Percentiles rank a stretch among this genome's conserved stretches.
phyloP scores from a whole-genome alignment of 2,329 filamentous ascomycete species.

The Sclerotinia borealis region DNA sequence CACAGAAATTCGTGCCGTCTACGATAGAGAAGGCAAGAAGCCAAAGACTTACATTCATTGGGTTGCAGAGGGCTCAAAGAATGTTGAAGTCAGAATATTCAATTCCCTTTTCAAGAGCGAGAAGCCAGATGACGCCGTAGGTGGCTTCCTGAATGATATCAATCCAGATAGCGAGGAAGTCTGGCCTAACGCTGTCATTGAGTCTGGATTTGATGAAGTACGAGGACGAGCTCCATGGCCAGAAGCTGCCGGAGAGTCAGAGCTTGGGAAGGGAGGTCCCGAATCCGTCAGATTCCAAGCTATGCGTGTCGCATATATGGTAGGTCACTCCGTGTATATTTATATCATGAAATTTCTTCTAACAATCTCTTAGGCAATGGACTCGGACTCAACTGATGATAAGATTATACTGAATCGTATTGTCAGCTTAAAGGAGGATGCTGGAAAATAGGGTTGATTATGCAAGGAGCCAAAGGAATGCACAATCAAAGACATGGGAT shows the following conservation, averaged over 20 bases:
- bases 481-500: background rate
- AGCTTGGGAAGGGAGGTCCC: slow-evolving; percentile 54
- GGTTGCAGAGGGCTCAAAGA: slow-evolving; percentile 65
- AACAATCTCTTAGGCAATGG: slow-evolving; percentile 48
- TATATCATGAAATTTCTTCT: background rate
- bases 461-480: background rate
- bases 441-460: slow-evolving; percentile 48
- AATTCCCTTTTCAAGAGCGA: slow-evolving; percentile 82
- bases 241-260: slow-evolving; percentile 60
- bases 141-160: slow-evolving; percentile 77
- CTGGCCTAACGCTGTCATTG: slow-evolving; percentile 72
- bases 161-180: slow-evolving; percentile 78
- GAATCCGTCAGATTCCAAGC: slow-evolving; percentile 87
- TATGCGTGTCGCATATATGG: slow-evolving; percentile 71
- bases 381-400: slow-evolving; percentile 72
- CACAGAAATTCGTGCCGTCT: slow-evolving; percentile 58
- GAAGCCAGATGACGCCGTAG: slow-evolving; percentile 69
- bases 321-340: slow-evolving; percentile 13
- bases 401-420: slow-evolving; percentile 86
- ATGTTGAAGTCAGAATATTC: slow-evolving; percentile 72
- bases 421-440: slow-evolving; percentile 83
- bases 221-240: slow-evolving; percentile 72
- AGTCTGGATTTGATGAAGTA: slow-evolving; percentile 77
- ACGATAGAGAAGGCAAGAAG: slow-evolving; percentile 64
- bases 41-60: slow-evolving; percentile 87